Evolutionary conservation across 306 rosid genomes (phyloP).

Genomic region (Prosopis cineraria): DNA sequence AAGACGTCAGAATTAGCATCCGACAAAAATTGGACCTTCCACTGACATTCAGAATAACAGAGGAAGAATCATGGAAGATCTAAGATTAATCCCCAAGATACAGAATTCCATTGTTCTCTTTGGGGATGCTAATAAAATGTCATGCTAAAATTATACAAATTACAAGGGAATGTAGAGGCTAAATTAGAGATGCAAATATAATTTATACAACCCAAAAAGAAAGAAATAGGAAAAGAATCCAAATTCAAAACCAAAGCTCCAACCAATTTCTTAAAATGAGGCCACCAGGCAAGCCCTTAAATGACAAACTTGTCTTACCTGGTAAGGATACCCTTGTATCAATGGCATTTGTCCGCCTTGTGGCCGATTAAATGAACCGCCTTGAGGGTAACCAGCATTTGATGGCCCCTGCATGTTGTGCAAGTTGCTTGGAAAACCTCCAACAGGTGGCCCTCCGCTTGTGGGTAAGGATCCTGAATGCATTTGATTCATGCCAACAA

Average conservation of each 20-base stretch:
- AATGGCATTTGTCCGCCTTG: slow-evolving; percentile 93
- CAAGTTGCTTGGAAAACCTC: slow-evolving; percentile 68
- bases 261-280: neutral
- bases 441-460: slow-evolving; percentile 68
- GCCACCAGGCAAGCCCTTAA: slow-evolving; percentile 18
- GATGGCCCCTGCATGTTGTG: slow-evolving; percentile 90
- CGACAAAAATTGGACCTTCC: neutral
- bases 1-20: slow-evolving; percentile 21
- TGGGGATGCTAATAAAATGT: neutral
- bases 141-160: neutral
- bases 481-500: slow-evolving; percentile 90
- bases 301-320: slow-evolving; percentile 52
- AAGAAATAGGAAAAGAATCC: slow-evolving; percentile 4
- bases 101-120: neutral
- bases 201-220: neutral
- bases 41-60: neutral
- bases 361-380: slow-evolving; percentile 74
- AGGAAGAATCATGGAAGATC: neutral
- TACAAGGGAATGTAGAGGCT: neutral
- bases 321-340: slow-evolving; percentile 92
- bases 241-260: slow-evolving; percentile 12
- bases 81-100: neutral
- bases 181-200: neutral
- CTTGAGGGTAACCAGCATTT: slow-evolving; percentile 70
- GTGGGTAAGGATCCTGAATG: slow-evolving; percentile 79